Conservation (phyloP, 345 rosid species). For the Streptanthus diversifolius region DNA sequence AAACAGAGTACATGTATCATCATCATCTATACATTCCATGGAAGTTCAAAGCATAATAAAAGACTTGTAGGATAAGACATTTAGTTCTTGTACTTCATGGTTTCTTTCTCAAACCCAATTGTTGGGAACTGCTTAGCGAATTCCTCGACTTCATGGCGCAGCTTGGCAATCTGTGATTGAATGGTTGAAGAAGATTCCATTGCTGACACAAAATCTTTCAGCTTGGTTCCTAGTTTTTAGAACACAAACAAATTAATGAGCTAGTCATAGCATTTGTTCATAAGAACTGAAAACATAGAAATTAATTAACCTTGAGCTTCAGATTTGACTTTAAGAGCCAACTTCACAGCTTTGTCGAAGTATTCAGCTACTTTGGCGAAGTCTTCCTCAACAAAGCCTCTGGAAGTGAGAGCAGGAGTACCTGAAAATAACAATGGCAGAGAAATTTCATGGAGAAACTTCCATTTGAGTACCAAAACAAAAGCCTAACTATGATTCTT, state of each 20-base stretch:
- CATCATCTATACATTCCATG: conserved; percentile 34
- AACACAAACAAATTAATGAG: conserved; percentile 7
- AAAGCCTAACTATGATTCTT: conserved; percentile 11
- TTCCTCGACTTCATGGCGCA: conserved; percentile 72
- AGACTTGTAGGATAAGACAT: not conserved
- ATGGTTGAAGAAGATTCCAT: conserved; percentile 51
- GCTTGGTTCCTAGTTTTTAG: conserved; percentile 64
- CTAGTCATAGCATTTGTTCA: not conserved
- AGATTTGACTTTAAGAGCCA: conserved; percentile 74
- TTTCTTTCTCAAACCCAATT: conserved; percentile 84
- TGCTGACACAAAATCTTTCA: conserved; percentile 76
- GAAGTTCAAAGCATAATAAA: conserved; percentile 20
- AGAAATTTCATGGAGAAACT: not conserved
- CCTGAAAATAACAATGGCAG: conserved; percentile 40
- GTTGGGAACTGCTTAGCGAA: conserved; percentile 97
- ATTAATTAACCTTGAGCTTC: conserved; percentile 89
- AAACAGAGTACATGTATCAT: conserved; percentile 24
- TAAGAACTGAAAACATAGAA: not conserved
- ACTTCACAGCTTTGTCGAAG: conserved; percentile 67
- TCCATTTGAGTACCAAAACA: not conserved
- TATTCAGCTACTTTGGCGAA: conserved; percentile 80
- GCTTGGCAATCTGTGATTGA: conserved; percentile 67
- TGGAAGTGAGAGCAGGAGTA: conserved; percentile 88
- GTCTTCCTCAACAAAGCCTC: conserved; percentile 89
- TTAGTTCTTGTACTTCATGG: conserved; percentile 98